A percentile compares a stretch with the other conserved stretches of the same genome.
These are phyloP conservation scores for Botryotinia convoluta DNA, from an alignment of 2,329 filamentous ascomycete genomes.

Conservation along the genomic window DNA sequence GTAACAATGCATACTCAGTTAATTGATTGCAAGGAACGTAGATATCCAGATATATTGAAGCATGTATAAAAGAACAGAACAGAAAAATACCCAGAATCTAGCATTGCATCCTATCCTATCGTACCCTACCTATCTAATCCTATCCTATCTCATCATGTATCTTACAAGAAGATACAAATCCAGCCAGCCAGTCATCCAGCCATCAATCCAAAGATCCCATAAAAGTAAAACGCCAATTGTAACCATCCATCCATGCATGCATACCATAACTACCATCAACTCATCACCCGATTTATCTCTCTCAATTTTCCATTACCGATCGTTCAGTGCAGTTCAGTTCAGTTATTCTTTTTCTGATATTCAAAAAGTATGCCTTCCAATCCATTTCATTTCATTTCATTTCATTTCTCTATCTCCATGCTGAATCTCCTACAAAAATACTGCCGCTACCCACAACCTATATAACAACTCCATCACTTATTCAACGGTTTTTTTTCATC, in stretches of 20 bases:
- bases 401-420: neutral
- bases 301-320: neutral
- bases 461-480: slow-evolving; percentile 15
- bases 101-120: too few relatives aligned
- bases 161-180: neutral
- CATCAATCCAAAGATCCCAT: neutral
- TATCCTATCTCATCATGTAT: neutral
- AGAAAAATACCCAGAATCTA: too few relatives aligned
- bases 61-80: too few relatives aligned
- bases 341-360: neutral
- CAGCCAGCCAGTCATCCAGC: neutral
- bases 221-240: neutral
- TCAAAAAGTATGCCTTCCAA: neutral
- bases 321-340: neutral
- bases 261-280: neutral
- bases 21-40: too few relatives aligned
- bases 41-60: too few relatives aligned
- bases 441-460: neutral
- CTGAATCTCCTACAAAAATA: neutral
- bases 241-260: neutral
- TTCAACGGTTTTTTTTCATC: slow-evolving; percentile 8
- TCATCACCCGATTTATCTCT: neutral
- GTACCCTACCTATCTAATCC: too few relatives aligned
- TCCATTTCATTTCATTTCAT: too few relatives aligned
- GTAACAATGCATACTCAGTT: too few relatives aligned